Percentiles rank a stretch among this genome's conserved stretches.
Conservation (phyloP, 2,329 filamentous ascomycete species). For the Colletotrichum chrysophilum region DNA sequence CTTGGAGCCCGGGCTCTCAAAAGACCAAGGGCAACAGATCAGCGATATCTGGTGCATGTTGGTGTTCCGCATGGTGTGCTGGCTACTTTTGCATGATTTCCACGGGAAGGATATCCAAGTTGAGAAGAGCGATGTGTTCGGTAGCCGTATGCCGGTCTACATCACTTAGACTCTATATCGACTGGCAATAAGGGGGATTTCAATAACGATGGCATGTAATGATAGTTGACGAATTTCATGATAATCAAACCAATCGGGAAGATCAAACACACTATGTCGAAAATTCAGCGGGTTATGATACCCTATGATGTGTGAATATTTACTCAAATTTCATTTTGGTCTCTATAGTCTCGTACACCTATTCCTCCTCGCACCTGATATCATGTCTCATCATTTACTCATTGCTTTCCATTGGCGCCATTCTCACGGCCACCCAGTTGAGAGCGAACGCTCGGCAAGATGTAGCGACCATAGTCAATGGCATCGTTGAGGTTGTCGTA, state of each 20-base stretch:
- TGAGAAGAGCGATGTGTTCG: constrained; percentile 36
- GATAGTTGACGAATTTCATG: neutral
- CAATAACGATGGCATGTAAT: neutral
- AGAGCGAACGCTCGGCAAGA: constrained; percentile 55
- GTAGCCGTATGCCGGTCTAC: constrained; percentile 38
- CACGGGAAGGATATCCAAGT: constrained; percentile 38
- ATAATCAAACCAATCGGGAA: neutral
- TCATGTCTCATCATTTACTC: neutral
- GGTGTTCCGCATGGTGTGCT: constrained; percentile 43
- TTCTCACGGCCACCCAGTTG: constrained; percentile 32
- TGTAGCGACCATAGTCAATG: constrained; percentile 62
- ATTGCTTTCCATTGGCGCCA: neutral
- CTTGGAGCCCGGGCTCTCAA: neutral
- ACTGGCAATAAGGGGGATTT: neutral
- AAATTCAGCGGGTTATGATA: neutral
- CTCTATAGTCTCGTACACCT: neutral
- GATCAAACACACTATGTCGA: neutral
- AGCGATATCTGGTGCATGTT: constrained; percentile 36
- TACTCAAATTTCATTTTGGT: neutral
- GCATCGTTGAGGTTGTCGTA: constrained; percentile 67
- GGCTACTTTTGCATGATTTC: constrained; percentile 42
- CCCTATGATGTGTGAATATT: rapidly evolving
- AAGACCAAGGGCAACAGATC: neutral
- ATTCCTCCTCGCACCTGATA: neutral
- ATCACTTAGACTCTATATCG: constrained; percentile 22